Conservation (phyloP, 2,329 filamentous ascomycete genomes). For the Exophiala sp. region DNA sequence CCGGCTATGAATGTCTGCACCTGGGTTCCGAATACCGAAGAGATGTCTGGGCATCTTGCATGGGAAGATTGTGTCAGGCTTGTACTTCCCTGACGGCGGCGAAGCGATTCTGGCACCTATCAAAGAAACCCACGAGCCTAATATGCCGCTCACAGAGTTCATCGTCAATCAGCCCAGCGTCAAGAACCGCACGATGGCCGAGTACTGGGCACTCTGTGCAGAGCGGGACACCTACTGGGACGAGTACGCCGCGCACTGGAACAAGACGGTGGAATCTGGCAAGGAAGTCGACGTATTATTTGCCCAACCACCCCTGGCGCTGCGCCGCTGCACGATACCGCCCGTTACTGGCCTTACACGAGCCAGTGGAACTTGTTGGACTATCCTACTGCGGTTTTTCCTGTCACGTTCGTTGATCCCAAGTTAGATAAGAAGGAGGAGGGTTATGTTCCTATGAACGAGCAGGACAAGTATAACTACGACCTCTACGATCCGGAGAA, state of each 20-base stretch:
- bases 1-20: no score
- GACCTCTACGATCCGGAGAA: conserved; percentile 40
- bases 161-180: conserved; percentile 53
- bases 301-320: conserved; percentile 31
- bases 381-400: conserved; percentile 59
- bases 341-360: conserved; percentile 61
- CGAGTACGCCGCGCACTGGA: conserved; percentile 45
- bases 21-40: no score
- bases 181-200: conserved; percentile 38
- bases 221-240: conserved; percentile 43
- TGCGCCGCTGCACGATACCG: conserved; percentile 44
- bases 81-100: conserved; percentile 59
- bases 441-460: conserved; percentile 22
- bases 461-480: conserved; percentile 45
- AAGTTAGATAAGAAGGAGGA: conserved; percentile 36
- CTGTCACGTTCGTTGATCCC: conserved; percentile 45
- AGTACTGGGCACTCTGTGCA: conserved; percentile 28
- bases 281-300: conserved; percentile 53
- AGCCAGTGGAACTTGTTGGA: conserved; percentile 64
- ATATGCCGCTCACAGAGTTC: conserved; percentile 45
- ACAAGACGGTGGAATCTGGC: conserved; percentile 38
- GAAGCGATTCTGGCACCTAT: conserved; percentile 49
- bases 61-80: conserved; percentile 41
- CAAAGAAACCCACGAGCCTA: conserved; percentile 43
- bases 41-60: conserved; percentile 42